Evolutionary conservation across 768 basidiomycete genomes (phyloP).

Genomic region (Calocera viscosa): DNA sequence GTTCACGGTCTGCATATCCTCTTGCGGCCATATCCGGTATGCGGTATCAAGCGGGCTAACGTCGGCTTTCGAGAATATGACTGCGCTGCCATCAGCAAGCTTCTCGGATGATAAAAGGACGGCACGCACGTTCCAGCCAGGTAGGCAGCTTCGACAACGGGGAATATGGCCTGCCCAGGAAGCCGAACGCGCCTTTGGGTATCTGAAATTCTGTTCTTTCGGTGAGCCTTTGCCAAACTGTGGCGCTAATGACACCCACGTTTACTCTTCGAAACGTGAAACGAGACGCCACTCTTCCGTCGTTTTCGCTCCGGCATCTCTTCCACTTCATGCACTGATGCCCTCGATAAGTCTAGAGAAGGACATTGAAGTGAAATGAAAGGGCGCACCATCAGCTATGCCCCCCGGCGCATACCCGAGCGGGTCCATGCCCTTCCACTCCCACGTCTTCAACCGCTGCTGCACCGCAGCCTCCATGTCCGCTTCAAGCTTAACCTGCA

Average conservation of each 20-base stretch:
- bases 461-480: not conserved
- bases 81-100: not conserved
- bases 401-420: not conserved
- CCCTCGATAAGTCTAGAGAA: not conserved
- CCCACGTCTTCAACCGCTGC: not conserved
- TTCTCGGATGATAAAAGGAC: not conserved
- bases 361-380: not conserved
- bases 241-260: no score
- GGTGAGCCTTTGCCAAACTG: no score
- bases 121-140: not conserved
- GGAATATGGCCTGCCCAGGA: not conserved
- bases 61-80: not conserved
- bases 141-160: not conserved
- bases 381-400: not conserved
- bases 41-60: not conserved
- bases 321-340: not conserved
- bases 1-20: not conserved
- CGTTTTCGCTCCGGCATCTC: not conserved
- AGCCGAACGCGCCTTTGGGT: not conserved
- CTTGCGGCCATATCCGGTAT: slow-evolving; percentile 7
- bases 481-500: not conserved
- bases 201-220: not conserved
- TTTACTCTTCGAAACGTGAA: not conserved
- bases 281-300: not conserved
- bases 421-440: not conserved